Base-by-base conservation (phyloP, 2,329 filamentous ascomycete species). In the Ploettnerulaceae sp. region DNA sequence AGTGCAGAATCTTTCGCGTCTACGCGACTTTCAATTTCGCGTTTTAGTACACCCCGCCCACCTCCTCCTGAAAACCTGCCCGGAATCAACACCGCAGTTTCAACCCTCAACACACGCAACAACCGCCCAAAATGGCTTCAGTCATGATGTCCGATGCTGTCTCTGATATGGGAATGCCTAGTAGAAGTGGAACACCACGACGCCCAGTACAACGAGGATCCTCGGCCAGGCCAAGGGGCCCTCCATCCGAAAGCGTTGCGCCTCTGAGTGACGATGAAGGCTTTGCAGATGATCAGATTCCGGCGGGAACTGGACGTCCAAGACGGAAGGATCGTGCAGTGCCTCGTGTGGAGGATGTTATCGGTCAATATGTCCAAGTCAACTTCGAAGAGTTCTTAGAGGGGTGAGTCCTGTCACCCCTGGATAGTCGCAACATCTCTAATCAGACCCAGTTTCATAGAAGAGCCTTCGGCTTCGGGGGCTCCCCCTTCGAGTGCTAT, bases 311-410 rank as follows among this genome's bases (percentile, higher is more conserved):
- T 64, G 71, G 17, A 66, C 69, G 35, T 70, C 58, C 58, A 29
- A 58, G 49, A 36, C 58, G 77, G 47, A 64, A 58, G 25, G 50
- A 74, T 71, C 41, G 68, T 33, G 70, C 76, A 49, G 76, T 93
- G 24, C 81, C 85, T 5, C 76, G 79, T 48, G 86, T 91, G 5
- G 82, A 89, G 53, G 88, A 94, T 66, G 76, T 76, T 48, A 84
- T 88, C 39, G 87, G 85, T 52, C 74, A 87, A 54, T 78, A 83
- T 44, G 77, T 91, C 20, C 84, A 88, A 62, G 74, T 83, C 46
- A 79, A 84, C 47, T 93, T 94, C 62, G 83, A 90, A 66, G 75
- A 77, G 55, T 94, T 93, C 62, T 77, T 94, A 20, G 85, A 93
- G 62, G 78, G 75, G 84, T 89, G 64, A 61, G 75, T 54, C 64